These are phyloP conservation scores for Phytophthora crassamura DNA, from an alignment of 352 stramenopile genomes.

Conservation along the genomic window DNA sequence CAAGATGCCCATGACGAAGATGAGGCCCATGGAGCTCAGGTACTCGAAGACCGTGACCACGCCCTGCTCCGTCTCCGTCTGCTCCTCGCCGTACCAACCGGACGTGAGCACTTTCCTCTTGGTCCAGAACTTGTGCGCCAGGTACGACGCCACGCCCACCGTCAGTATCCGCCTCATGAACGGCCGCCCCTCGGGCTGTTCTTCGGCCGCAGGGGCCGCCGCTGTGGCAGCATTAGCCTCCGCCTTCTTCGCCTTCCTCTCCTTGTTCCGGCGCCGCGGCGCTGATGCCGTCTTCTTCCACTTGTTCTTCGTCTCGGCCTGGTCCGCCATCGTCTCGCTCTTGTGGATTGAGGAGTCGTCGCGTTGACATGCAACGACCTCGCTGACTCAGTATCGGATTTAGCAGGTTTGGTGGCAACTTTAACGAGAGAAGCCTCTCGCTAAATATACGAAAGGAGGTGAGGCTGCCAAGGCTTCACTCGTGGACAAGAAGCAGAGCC, in stretches of 20 bases:
- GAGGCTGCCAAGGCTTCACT: conserved; percentile 22
- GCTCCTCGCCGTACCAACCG: conserved; percentile 68
- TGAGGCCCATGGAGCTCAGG: conserved; percentile 74
- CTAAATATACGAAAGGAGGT: neutral
- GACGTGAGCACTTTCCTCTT: conserved; percentile 69
- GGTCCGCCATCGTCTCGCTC: neutral
- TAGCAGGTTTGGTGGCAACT: neutral
- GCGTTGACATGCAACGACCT: conserved; percentile 4
- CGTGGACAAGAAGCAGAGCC: conserved; percentile 33
- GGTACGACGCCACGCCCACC: conserved; percentile 68
- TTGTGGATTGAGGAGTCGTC: conserved; percentile 10
- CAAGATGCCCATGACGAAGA: conserved; percentile 75
- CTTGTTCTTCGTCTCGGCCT: conserved; percentile 4
- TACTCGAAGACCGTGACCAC: conserved; percentile 85
- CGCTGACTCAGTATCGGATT: neutral
- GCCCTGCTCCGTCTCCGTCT: conserved; percentile 57
- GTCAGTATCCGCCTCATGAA: conserved; percentile 65
- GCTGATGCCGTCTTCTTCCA: conserved; percentile 21
- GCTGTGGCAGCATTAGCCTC: neutral
- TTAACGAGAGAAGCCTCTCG: neutral
- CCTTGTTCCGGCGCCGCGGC: conserved; percentile 13
- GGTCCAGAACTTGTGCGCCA: conserved; percentile 85
- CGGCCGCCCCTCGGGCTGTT: conserved; percentile 38
- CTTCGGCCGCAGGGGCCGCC: neutral
- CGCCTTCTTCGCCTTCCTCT: conserved; percentile 20